Evolutionary conservation across 2,329 filamentous ascomycete genomes (phyloP).

Genomic region (Rhytidhysteron rufulum): DNA sequence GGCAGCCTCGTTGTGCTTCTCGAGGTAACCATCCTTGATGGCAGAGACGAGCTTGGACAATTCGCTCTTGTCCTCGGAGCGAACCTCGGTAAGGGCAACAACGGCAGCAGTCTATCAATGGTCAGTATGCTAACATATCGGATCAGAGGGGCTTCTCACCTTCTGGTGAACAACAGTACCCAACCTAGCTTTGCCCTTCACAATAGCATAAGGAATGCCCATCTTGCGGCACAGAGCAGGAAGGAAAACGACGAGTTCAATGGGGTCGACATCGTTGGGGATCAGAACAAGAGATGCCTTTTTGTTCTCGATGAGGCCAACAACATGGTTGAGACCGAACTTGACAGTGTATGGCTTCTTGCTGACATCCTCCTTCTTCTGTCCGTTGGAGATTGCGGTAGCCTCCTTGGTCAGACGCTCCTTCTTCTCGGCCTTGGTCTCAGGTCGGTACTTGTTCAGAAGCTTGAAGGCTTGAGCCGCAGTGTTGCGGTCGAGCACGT

Average conservation of each 20-base stretch:
- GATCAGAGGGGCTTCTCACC: slow-evolving; percentile 47
- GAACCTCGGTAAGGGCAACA: slow-evolving; percentile 92
- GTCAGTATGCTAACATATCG: slow-evolving; percentile 14
- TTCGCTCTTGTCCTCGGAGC: slow-evolving; percentile 97
- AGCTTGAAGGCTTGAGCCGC: slow-evolving; percentile 98
- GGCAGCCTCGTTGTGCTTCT: slow-evolving; percentile 88
- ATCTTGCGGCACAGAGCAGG: slow-evolving; percentile 99
- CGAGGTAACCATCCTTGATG: slow-evolving; percentile 96
- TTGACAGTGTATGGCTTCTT: slow-evolving; percentile 99
- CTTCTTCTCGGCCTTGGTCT: slow-evolving; percentile 99
- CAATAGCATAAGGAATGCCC: slow-evolving; percentile 97
- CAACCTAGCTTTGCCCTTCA: slow-evolving; percentile 99
- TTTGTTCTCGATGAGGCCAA: slow-evolving; percentile 70
- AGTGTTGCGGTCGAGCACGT: slow-evolving; percentile 66
- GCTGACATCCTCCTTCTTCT: slow-evolving; percentile 99
- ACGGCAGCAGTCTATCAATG: slow-evolving; percentile 87
- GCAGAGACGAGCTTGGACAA: slow-evolving; percentile 93
- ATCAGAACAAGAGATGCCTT: slow-evolving; percentile 98
- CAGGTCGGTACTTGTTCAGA: slow-evolving; percentile 99
- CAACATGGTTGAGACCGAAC: slow-evolving; percentile 99
- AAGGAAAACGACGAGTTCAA: slow-evolving; percentile 98
- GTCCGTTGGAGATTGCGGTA: slow-evolving; percentile 94
- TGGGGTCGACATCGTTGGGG: slow-evolving; percentile 98
- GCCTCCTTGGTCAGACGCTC: slow-evolving; percentile 98
- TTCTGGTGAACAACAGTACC: slow-evolving; percentile 99